Evolutionary conservation across 768 basidiomycete species (phyloP).

Genomic region (Rhodotorula taiwanensis): DNA sequence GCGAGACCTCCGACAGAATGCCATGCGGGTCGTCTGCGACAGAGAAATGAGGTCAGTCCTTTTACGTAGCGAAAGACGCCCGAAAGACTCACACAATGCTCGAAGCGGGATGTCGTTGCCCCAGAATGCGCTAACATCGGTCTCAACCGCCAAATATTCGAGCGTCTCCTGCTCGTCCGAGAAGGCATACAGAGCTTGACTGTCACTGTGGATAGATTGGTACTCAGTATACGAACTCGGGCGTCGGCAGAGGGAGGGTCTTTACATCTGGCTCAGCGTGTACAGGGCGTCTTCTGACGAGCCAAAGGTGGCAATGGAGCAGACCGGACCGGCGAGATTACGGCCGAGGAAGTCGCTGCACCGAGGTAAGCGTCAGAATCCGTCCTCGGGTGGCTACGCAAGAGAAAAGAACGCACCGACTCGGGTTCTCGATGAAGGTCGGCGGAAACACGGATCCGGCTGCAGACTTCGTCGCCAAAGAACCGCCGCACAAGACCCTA

Average conservation of each 20-base stretch:
- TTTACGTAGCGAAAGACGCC: neutral
- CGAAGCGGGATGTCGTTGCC: neutral
- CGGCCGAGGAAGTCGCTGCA: neutral
- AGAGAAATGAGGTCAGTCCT: neutral
- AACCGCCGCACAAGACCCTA: constrained; percentile 11
- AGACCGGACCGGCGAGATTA: neutral
- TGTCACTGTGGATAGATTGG: neutral
- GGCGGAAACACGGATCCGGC: neutral
- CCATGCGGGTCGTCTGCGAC: neutral
- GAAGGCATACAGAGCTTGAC: neutral
- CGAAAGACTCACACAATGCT: neutral
- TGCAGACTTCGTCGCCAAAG: neutral
- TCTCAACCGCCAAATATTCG: neutral
- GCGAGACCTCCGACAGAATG: neutral
- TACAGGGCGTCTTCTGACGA: constrained; percentile 1
- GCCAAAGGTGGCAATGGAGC: neutral
- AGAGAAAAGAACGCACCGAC: neutral
- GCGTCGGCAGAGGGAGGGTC: too few species aligned
- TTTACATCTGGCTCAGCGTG: neutral
- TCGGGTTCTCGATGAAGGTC: neutral
- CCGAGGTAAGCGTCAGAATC: neutral
- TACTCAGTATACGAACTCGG: neutral
- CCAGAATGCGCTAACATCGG: neutral
- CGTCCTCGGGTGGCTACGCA: too few species aligned
- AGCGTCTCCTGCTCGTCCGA: neutral